These are phyloP conservation scores for baker's yeast (Saccharomyces cerevisiae) DNA, from an alignment of 805 yeast species.

Conservation along the genomic window DNA sequence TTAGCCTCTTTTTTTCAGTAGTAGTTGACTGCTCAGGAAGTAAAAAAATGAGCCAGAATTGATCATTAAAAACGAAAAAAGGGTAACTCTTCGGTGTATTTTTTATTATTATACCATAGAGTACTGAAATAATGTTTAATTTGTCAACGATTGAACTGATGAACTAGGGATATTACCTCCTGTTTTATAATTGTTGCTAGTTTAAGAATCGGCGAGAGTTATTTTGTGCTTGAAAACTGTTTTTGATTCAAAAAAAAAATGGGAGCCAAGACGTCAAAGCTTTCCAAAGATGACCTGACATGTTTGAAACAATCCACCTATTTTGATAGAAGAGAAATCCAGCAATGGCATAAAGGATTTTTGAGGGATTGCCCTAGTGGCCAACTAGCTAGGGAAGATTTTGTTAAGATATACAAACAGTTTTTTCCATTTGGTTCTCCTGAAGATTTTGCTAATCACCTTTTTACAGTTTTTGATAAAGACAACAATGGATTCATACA, in stretches of 20 bases:
- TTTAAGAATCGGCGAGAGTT: not conserved
- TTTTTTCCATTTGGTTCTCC: conserved; percentile 99
- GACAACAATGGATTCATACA: conserved; percentile 76
- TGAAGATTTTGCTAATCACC: conserved; percentile 76
- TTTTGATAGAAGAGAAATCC: conserved; percentile 87
- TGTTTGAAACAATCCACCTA: conserved; percentile 78
- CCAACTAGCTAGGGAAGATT: conserved; percentile 76
- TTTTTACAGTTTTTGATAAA: conserved; percentile 82
- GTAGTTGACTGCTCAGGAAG: not conserved
- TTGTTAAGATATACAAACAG: conserved; percentile 86
- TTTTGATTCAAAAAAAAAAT: conserved; percentile 34
- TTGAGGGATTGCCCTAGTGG: conserved; percentile 90
- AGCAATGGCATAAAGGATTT: conserved; percentile 98
- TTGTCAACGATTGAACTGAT: not conserved
- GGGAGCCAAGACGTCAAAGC: conserved; percentile 93
- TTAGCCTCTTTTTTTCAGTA: not conserved
- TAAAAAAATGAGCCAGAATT: not conserved
- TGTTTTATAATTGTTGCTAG: not conserved
- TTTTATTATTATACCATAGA: not conserved
- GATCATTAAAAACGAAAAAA: not conserved
- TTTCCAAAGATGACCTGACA: conserved; percentile 82
- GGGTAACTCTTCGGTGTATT: not conserved
- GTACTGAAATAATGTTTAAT: not conserved
- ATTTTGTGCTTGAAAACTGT: not conserved
- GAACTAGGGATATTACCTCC: not conserved